These are phyloP conservation scores for Phanerochaete sordida DNA, from an alignment of 768 basidiomycete genomes.

Conservation along the genomic window DNA sequence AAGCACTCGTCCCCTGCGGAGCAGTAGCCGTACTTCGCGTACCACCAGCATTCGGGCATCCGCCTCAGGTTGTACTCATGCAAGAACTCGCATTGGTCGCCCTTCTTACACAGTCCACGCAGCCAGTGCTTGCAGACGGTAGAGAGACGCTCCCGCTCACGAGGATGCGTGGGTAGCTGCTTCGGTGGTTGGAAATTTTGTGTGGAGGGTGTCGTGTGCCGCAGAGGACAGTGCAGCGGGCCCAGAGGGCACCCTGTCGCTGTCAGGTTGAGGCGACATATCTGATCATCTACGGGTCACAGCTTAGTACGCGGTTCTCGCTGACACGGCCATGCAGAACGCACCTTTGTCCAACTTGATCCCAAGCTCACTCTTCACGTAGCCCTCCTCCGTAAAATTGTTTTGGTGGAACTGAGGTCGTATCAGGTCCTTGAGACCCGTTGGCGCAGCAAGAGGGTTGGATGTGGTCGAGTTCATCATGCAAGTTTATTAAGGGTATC, in stretches of 20 bases:
- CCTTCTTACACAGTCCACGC: conserved; percentile 96
- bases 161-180: conserved; percentile 76
- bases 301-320: conserved; percentile 1
- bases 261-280: conserved; percentile 81
- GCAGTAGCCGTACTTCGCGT: conserved; percentile 96
- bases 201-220: conserved; percentile 86
- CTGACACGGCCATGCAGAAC: conserved; percentile 11
- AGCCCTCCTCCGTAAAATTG: conserved; percentile 76
- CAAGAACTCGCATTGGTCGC: conserved; percentile 95
- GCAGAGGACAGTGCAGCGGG: conserved; percentile 85
- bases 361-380: conserved; percentile 77
- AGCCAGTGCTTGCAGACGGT: conserved; percentile 99
- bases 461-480: conserved; percentile 15
- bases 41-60: conserved; percentile 99
- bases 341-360: conserved; percentile 91
- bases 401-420: conserved; percentile 94
- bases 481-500: background rate
- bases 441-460: conserved; percentile 30
- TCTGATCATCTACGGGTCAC: conserved; percentile 73
- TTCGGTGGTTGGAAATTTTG: conserved; percentile 90
- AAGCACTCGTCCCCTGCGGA: conserved; percentile 96
- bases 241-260: conserved; percentile 87
- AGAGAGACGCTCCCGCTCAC: conserved; percentile 76
- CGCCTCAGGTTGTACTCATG: conserved; percentile 97
- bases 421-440: conserved; percentile 54